phyloP scores from a whole-genome alignment of 352 stramenopile genomes.

The Achlya hypogyna region DNA sequence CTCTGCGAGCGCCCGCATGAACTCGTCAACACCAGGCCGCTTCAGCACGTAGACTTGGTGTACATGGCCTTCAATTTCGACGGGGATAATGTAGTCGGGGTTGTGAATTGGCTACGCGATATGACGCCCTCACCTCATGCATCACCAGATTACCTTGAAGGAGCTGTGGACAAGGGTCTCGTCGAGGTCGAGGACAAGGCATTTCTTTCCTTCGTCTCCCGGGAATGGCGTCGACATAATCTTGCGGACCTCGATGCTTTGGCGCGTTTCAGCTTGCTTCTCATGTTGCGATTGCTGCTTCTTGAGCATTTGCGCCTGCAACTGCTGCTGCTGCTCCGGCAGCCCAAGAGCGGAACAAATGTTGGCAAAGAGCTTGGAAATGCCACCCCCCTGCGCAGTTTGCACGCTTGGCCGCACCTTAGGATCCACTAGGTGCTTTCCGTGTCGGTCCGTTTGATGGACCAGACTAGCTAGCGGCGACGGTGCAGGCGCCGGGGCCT shows the following conservation, averaged over 20 bases:
- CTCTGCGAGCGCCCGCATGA: conserved; percentile 93
- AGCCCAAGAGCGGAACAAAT: conserved; percentile 56
- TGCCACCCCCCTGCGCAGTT: conserved; percentile 12
- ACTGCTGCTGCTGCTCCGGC: conserved; percentile 36
- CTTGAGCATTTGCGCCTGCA: conserved; percentile 25
- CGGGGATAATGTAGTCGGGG: conserved; percentile 95
- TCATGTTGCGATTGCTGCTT: conserved; percentile 20
- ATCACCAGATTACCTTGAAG: conserved; percentile 49
- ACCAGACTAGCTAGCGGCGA: conserved; percentile 46
- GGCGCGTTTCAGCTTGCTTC: conserved; percentile 41
- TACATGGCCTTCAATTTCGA: conserved; percentile 88
- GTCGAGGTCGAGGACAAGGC: conserved; percentile 93
- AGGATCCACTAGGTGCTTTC: conserved; percentile 31
- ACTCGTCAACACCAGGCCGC: conserved; percentile 91
- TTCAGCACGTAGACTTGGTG: conserved; percentile 88
- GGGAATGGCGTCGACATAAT: conserved; percentile 33
- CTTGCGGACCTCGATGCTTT: conserved; percentile 28
- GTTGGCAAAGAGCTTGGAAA: conserved; percentile 41
- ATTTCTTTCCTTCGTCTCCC: conserved; percentile 74
- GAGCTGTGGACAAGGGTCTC: conserved; percentile 97
- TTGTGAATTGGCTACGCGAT: conserved; percentile 64
- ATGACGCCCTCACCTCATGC: background rate
- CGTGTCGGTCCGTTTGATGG: conserved; percentile 53
- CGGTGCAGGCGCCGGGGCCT: conserved; percentile 27
- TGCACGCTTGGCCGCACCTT: conserved; percentile 19